Base-by-base conservation (phyloP, 768 basidiomycete genomes). In the Tylopilus felleus region DNA sequence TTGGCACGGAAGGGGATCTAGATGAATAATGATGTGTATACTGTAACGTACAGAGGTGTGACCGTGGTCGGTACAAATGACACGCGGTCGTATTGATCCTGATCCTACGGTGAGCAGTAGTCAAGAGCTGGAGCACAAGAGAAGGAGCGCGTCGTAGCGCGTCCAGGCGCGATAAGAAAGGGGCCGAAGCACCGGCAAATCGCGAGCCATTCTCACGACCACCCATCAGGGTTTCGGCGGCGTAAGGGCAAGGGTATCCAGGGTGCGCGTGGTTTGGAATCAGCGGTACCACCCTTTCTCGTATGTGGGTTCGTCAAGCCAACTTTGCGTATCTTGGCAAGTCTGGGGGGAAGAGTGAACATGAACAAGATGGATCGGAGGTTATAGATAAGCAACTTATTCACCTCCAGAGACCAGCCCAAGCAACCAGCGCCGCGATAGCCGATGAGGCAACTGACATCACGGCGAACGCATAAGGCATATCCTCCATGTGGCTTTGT, bases 381-480 rank as follows among this genome's bases (percentile, higher is more conserved):
- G 50, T 41, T 23, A 23, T 52, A 51, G 55, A 55, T 51, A 58
- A 60, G 43, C 23, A 45, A 33, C 10, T 31, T 43, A 40, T 66
- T 49, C 65, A 85, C 77, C 77, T 85, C 60, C 88, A 80, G 21
- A 91, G 73, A 5, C 90, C 90, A 35, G 75, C 65, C 71, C 78
- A 77, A n/a, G 83, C 82, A 47, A 90, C 81, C 36, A 85, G 55
- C 27, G 82, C 63, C 3, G 86, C 85, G 33, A 87, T 61, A 49
- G 77, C 72, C 28, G 82, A 75, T 9, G 90, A 84, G 16, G 77
- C 64, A 22, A 75, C 77, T 17, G 87, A 81, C 74, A 89, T 81
- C 41, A 71, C 74, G 47, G 79, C 79, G 70, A 95, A 95, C 5
- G 88, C 93, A 63, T 84, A 86, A 12, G 84, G 81, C 56, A 83